phyloP scores from a whole-genome alignment of 2,329 filamentous ascomycete species.

The Tolypocladium ophioglossoides region DNA sequence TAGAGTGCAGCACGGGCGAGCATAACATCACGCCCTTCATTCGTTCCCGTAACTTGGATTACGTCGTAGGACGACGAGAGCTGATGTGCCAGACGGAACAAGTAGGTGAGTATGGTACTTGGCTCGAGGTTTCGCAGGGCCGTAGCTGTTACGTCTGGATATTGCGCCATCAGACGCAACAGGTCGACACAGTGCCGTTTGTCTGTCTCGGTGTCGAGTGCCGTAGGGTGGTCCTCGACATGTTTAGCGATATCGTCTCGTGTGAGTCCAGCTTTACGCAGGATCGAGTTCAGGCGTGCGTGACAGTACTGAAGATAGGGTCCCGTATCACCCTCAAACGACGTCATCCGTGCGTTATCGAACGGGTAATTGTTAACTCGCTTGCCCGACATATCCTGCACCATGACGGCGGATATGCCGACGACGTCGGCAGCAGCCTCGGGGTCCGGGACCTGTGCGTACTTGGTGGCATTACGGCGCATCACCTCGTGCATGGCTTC shows the following conservation, averaged over 20 bases:
- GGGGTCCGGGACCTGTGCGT: slow-evolving; percentile 53
- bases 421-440: slow-evolving; percentile 52
- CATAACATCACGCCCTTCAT: slow-evolving; percentile 44
- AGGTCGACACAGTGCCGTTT: slow-evolving; percentile 39
- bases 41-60: slow-evolving; percentile 60
- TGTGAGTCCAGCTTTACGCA: slow-evolving; percentile 10
- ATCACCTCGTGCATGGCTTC: slow-evolving; percentile 66
- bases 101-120: slow-evolving; percentile 52
- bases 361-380: slow-evolving; percentile 43
- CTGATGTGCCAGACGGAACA: slow-evolving; percentile 70
- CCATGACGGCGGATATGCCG: slow-evolving; percentile 60
- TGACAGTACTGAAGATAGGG: slow-evolving; percentile 65
- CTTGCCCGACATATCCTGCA: slow-evolving; percentile 65
- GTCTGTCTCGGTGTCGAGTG: slow-evolving; percentile 14
- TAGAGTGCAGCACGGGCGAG: slow-evolving; percentile 41
- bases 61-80: slow-evolving; percentile 66
- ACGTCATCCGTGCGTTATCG: slow-evolving; percentile 61
- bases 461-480: slow-evolving; percentile 53
- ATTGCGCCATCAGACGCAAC: slow-evolving; percentile 49
- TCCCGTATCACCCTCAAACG: slow-evolving; percentile 64
- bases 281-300: slow-evolving; percentile 44
- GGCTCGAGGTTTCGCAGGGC: slow-evolving; percentile 56
- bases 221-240: slow-evolving; percentile 2
- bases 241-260: slow-evolving; percentile 2
- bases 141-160: slow-evolving; percentile 52